A percentile compares a stretch with the other conserved stretches of the same genome.
Conservation (phyloP, 805 yeast species). For the Scheffersomyces ergatensis region DNA sequence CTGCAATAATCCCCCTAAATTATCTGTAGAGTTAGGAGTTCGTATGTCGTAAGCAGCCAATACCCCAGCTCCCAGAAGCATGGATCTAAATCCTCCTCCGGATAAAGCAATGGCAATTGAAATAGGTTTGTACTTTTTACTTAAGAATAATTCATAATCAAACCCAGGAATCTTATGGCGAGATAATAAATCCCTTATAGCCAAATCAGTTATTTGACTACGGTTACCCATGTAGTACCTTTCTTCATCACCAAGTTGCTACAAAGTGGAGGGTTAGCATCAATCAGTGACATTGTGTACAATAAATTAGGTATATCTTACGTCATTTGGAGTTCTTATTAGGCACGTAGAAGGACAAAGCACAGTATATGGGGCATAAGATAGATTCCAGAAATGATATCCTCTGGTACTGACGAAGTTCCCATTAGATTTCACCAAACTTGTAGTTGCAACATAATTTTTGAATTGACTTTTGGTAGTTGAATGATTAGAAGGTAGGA, state of each 20-base stretch:
- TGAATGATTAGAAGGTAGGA: too few relatives aligned
- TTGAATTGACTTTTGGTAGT: too few relatives aligned
- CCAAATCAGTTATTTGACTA: constrained; percentile 22
- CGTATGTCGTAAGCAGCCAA: constrained; percentile 50
- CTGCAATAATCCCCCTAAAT: constrained; percentile 53
- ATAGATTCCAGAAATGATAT: constrained; percentile 8
- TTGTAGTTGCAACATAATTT: background rate
- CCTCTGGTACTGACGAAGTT: background rate
- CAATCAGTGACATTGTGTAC: background rate
- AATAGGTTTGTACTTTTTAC: constrained; percentile 11
- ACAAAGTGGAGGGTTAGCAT: background rate
- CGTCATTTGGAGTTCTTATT: constrained; percentile 17
- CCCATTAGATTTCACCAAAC: background rate
- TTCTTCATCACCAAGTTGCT: constrained; percentile 18
- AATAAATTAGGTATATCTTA: constrained; percentile 5
- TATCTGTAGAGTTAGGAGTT: constrained; percentile 26
- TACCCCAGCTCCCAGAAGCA: constrained; percentile 58
- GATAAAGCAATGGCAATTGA: constrained; percentile 42
- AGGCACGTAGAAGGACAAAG: constrained; percentile 19
- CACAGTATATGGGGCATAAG: constrained; percentile 25
- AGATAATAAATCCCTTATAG: constrained; percentile 19
- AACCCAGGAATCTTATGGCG: constrained; percentile 32
- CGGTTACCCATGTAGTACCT: constrained; percentile 25
- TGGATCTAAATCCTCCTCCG: constrained; percentile 59
- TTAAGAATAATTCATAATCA: constrained; percentile 20